These are phyloP conservation scores for Euphorbia tirucalli DNA, from an alignment of 345 rosid genomes.

Conservation along the genomic window DNA sequence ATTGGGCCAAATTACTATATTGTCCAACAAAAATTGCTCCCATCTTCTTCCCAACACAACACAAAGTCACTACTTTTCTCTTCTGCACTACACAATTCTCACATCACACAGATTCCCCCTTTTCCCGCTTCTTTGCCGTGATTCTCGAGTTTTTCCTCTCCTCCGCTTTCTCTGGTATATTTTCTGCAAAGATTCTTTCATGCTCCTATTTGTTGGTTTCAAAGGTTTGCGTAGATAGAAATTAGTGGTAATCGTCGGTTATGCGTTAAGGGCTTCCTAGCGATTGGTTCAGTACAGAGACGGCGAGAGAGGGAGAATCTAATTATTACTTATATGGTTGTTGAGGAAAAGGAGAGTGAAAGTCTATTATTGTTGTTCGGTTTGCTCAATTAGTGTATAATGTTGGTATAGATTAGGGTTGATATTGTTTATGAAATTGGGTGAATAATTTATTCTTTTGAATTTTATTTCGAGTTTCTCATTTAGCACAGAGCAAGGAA, in stretches of 20 bases:
- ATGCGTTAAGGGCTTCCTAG: not conserved
- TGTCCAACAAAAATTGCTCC: no score
- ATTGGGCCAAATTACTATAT: no score
- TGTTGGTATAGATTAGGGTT: not conserved
- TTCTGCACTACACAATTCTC: no score
- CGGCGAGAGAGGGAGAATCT: not conserved
- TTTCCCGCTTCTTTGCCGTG: not conserved
- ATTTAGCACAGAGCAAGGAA: not conserved
- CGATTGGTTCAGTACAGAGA: not conserved
- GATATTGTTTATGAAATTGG: not conserved
- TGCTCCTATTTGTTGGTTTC: not conserved
- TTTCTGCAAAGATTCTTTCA: no score
- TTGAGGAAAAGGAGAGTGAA: not conserved
- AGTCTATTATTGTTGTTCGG: not conserved
- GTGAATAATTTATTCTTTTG: not conserved
- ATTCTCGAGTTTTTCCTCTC: not conserved
- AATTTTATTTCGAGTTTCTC: not conserved
- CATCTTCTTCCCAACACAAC: no score
- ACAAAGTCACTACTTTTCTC: no score
- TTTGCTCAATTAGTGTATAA: not conserved
- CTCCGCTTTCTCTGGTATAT: no score
- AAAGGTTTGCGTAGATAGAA: not conserved
- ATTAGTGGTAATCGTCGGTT: not conserved
- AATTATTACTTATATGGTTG: no score
- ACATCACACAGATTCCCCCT: no score